A percentile compares a stretch with the other conserved stretches of the same genome.
Conservation (phyloP, 2,329 filamentous ascomycete species). For the Hypoxylon sp. region DNA sequence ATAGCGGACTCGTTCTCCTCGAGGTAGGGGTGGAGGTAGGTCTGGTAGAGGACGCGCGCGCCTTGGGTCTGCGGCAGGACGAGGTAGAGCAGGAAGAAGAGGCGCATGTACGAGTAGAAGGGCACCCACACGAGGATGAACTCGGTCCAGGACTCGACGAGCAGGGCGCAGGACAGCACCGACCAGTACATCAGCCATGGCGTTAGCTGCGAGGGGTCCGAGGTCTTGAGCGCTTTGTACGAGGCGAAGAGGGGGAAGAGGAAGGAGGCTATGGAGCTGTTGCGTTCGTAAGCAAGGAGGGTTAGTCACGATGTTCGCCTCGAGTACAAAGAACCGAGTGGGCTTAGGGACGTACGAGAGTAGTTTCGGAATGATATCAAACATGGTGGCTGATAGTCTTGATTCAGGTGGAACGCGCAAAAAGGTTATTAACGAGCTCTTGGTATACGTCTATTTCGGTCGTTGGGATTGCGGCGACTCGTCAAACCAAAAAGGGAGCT, state of each 20-base stretch:
- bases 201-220: constrained; percentile 87
- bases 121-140: constrained; percentile 93
- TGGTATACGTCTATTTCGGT: constrained; percentile 7
- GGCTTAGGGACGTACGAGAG: constrained; percentile 69
- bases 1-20: constrained; percentile 88
- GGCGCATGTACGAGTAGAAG: constrained; percentile 92
- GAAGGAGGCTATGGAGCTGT: constrained; percentile 86
- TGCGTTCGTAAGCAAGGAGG: constrained; percentile 4
- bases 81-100: constrained; percentile 90
- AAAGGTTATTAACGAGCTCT: constrained; percentile 1
- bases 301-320: constrained; percentile 25
- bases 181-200: constrained; percentile 99
- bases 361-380: constrained; percentile 75
- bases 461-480: constrained; percentile 14
- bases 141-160: constrained; percentile 88
- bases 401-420: constrained; percentile 1
- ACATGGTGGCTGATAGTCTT: constrained; percentile 62
- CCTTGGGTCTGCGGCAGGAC: constrained; percentile 98
- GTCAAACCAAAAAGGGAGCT: constrained; percentile 10
- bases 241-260: constrained; percentile 97
- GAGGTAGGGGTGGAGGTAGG: constrained; percentile 89
- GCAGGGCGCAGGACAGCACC: constrained; percentile 83
- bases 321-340: neutral
- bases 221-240: constrained; percentile 96
- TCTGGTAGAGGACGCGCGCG: constrained; percentile 86